Evolutionary conservation across 2,329 filamentous ascomycete species (phyloP).

Genomic region (Paraphoma chrysanthemicola): DNA sequence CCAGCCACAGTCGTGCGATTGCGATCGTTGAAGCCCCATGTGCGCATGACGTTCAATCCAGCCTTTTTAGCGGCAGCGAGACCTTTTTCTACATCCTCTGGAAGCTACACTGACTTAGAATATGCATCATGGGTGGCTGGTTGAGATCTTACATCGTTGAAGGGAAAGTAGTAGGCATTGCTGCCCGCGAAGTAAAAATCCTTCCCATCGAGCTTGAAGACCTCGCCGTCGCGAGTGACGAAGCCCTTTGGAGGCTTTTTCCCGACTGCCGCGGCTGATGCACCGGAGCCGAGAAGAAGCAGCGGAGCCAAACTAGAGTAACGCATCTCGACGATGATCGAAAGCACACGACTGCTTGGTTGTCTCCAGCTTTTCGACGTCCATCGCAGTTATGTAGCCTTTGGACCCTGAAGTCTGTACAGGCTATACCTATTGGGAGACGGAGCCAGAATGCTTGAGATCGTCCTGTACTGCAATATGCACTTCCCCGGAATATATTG

Average conservation of each 20-base stretch:
- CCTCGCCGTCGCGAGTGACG: constrained; percentile 57
- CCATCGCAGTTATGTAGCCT: constrained; percentile 11
- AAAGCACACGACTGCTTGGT: background rate
- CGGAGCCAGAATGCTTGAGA: constrained; percentile 8
- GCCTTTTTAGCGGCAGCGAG: constrained; percentile 56
- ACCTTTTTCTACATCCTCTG: constrained; percentile 57
- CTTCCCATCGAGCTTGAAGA: constrained; percentile 62
- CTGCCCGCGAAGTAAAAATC: constrained; percentile 65
- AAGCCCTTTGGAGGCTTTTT: constrained; percentile 48
- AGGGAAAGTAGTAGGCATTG: constrained; percentile 65
- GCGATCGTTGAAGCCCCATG: constrained; percentile 66
- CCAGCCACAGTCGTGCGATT: constrained; percentile 55
- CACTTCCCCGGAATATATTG: constrained; percentile 13
- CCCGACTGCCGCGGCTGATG: constrained; percentile 22
- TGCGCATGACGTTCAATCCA: constrained; percentile 61
- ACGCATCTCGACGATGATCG: constrained; percentile 13
- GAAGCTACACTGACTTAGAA: constrained; percentile 45
- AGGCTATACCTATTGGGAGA: constrained; percentile 9
- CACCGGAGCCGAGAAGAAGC: constrained; percentile 21
- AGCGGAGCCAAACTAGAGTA: constrained; percentile 16
- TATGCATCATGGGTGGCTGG: background rate
- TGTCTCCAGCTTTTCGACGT: background rate
- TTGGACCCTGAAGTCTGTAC: background rate
- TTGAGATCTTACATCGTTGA: constrained; percentile 53
- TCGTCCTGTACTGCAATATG: constrained; percentile 1